Conservation (phyloP, 163 green algal species). For the Trebouxia gelatinosa region DNA sequence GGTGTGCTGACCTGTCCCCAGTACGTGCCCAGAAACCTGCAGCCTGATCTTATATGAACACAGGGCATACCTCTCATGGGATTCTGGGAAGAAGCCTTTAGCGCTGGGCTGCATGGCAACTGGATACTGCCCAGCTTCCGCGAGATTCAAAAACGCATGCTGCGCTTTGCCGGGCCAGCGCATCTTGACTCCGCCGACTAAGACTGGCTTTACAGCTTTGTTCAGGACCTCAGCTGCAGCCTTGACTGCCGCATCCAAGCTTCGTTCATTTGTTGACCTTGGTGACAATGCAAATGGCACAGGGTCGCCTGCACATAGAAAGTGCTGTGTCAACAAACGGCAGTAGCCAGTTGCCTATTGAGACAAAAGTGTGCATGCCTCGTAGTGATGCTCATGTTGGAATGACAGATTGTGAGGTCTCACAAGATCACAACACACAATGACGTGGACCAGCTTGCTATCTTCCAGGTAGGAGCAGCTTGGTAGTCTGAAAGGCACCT, state of each 20-base stretch:
- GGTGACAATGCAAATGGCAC: slow-evolving; percentile 55
- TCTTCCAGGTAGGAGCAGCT: no score
- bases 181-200: slow-evolving; percentile 55
- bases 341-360: no score
- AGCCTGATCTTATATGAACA: no score
- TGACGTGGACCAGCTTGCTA: no score
- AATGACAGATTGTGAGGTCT: no score
- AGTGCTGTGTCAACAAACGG: background rate
- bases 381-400: no score
- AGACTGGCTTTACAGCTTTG: slow-evolving; percentile 62
- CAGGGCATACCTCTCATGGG: no score
- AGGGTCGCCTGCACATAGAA: slow-evolving; percentile 34
- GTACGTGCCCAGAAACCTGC: slow-evolving; percentile 80
- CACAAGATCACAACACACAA: no score
- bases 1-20: slow-evolving; percentile 56
- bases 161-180: slow-evolving; percentile 30
- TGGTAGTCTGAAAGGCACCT: no score
- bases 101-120: slow-evolving; percentile 69
- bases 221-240: slow-evolving; percentile 55
- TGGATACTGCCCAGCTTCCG: slow-evolving; percentile 33
- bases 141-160: slow-evolving; percentile 35
- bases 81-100: slow-evolving; percentile 76
- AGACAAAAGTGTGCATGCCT: no score
- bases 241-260: slow-evolving; percentile 65
- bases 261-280: slow-evolving; percentile 43